Conservation (phyloP, 1,284 basidiomycete genomes). For the Athelia psychrophila region DNA sequence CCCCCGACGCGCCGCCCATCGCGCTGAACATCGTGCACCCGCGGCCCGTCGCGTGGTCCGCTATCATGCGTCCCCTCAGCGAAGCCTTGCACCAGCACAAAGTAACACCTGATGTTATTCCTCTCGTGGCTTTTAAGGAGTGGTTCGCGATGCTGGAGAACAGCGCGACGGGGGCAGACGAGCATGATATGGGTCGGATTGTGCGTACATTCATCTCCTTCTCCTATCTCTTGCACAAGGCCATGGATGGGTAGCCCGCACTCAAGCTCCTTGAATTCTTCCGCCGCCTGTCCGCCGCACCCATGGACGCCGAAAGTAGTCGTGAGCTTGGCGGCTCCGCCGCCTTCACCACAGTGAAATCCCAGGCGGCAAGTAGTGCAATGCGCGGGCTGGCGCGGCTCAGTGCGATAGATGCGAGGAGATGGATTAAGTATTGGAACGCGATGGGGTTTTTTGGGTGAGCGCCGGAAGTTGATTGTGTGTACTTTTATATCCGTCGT, state of each 20-base stretch:
- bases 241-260: constrained; percentile 23
- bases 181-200: constrained; percentile 16
- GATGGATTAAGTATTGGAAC: constrained; percentile 28
- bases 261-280: constrained; percentile 26
- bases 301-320: constrained; percentile 4
- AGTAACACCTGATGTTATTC: constrained; percentile 12
- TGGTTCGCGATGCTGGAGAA: constrained; percentile 28
- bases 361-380: constrained; percentile 17
- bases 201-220: too few relatives aligned
- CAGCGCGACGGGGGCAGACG: constrained; percentile 11
- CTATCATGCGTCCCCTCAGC: constrained; percentile 21
- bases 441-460: constrained; percentile 6
- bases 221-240: too few relatives aligned
- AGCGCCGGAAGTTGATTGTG: too few relatives aligned
- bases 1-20: constrained; percentile 10
- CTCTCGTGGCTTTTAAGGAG: constrained; percentile 23
- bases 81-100: constrained; percentile 15
- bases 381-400: constrained; percentile 19
- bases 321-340: constrained; percentile 18
- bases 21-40: constrained; percentile 36
- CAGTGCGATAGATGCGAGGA: constrained; percentile 14
- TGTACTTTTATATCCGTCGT: too few relatives aligned
- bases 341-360: constrained; percentile 19
- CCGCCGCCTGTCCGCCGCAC: constrained; percentile 11
- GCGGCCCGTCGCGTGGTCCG: constrained; percentile 26